phyloP scores from a whole-genome alignment of 129 eudicot species.

The Solidago caesia region DNA sequence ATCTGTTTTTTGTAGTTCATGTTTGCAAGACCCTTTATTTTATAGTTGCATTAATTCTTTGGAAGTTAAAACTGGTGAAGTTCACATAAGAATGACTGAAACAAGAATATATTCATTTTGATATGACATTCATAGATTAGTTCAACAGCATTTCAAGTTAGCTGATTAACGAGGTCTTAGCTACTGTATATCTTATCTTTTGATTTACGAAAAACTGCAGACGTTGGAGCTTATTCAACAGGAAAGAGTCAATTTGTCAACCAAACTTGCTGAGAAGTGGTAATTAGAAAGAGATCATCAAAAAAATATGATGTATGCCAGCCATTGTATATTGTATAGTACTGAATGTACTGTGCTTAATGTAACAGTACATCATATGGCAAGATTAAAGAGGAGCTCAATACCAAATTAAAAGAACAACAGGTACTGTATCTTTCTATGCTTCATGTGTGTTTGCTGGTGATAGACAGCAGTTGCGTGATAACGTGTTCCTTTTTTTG shows the following conservation, averaged over 20 bases:
- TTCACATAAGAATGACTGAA: not conserved
- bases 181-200: conserved; percentile 7
- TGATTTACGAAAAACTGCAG: conserved; percentile 41
- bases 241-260: conserved; percentile 54
- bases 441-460: conserved; percentile 14
- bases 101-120: not conserved
- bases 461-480: conserved; percentile 12
- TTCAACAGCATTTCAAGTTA: conserved; percentile 13
- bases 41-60: not conserved
- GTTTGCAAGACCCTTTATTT: not conserved
- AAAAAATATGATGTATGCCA: conserved; percentile 24
- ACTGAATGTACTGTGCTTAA: conserved; percentile 25
- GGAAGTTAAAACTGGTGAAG: not conserved
- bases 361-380: conserved; percentile 59
- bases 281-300: conserved; percentile 23
- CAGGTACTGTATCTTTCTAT: conserved; percentile 49
- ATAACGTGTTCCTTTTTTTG: conserved; percentile 12
- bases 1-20: not conserved
- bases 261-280: conserved; percentile 69
- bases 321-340: not conserved
- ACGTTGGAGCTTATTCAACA: conserved; percentile 80
- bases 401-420: conserved; percentile 49
- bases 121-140: not conserved
- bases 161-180: not conserved
- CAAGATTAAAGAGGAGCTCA: conserved; percentile 54